Conservation (phyloP, 495 filamentous ascomycete genomes). For the Copromyces sp. region DNA sequence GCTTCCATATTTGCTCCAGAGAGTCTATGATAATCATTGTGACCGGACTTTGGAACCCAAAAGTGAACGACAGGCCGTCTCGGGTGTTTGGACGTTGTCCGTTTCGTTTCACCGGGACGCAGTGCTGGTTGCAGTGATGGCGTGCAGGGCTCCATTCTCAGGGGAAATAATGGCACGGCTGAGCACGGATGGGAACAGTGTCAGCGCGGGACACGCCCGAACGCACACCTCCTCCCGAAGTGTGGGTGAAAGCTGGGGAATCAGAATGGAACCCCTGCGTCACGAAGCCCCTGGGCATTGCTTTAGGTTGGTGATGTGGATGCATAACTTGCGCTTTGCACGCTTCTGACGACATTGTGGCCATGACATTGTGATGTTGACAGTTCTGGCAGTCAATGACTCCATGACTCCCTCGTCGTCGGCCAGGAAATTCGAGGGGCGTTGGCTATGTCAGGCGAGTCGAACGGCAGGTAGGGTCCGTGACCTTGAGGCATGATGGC, state of each 20-base stretch:
- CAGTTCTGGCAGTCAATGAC: background rate
- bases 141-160: background rate
- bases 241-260: background rate
- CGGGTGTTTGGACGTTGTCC: background rate
- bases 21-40: background rate
- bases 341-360: background rate
- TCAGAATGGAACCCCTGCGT: background rate
- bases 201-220: background rate
- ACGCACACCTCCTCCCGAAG: background rate
- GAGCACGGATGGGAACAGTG: background rate
- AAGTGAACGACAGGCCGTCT: background rate
- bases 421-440: background rate
- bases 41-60: background rate
- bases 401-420: background rate
- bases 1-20: background rate
- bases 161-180: background rate
- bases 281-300: background rate
- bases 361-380: background rate
- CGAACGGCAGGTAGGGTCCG: background rate
- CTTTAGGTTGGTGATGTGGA: background rate
- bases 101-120: slow-evolving; percentile 8
- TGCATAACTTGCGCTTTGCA: background rate
- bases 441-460: background rate
- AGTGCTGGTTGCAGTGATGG: background rate
- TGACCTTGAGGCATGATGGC: background rate